Conservation (phyloP, 1,284 basidiomycete genomes). For the Pyrrhoderma noxium region DNA sequence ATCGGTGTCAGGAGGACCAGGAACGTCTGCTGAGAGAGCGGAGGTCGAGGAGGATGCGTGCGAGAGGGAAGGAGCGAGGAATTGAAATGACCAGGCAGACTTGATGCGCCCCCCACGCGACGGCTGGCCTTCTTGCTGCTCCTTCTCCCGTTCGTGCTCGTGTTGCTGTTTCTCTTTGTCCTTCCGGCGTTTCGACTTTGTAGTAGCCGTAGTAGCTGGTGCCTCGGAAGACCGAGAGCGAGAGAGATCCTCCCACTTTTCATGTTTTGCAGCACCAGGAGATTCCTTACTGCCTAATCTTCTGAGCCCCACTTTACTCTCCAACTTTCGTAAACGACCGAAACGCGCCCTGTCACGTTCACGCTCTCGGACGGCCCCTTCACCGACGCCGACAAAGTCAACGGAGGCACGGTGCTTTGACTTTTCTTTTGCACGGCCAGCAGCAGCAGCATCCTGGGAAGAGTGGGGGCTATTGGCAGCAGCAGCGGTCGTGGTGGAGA, state of each 20-base stretch:
- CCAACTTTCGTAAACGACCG: conserved; percentile 8
- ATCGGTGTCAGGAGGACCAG: background rate
- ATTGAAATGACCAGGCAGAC: conserved; percentile 7
- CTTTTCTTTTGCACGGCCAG: background rate
- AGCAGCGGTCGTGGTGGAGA: too few species aligned
- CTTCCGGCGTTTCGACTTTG: conserved; percentile 1
- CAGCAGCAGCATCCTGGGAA: background rate
- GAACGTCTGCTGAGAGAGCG: conserved; percentile 1
- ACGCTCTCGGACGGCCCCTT: conserved; percentile 1
- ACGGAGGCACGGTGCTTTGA: conserved; percentile 12
- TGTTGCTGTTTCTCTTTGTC: conserved; percentile 2
- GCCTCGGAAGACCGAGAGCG: background rate
- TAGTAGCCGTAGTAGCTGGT: background rate
- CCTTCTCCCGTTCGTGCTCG: conserved; percentile 4
- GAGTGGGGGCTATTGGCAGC: too few species aligned
- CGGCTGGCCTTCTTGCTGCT: background rate
- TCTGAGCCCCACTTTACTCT: conserved; percentile 12
- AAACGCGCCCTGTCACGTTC: conserved; percentile 10
- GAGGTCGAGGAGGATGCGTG: conserved; percentile 1
- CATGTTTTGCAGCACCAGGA: background rate
- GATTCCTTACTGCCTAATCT: conserved; percentile 10
- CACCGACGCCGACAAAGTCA: conserved; percentile 7
- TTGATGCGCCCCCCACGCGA: conserved; percentile 3
- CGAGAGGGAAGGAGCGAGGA: conserved; percentile 11
- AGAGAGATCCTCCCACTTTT: background rate